Conservation (phyloP, 2,329 filamentous ascomycete species). For the Aspergillus pseudoviridinutans region DNA sequence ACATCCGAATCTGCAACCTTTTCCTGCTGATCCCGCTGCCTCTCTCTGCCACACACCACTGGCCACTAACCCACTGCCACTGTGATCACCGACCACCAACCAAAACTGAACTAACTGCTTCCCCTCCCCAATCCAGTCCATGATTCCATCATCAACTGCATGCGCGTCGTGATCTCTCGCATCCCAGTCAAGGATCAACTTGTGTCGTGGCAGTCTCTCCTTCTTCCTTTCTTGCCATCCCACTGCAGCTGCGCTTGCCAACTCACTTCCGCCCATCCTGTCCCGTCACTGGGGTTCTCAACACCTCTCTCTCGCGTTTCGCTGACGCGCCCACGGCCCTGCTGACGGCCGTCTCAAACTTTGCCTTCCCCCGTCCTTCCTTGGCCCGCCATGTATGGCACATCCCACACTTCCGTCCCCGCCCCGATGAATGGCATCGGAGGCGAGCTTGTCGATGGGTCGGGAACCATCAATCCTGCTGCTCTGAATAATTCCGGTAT, state of each 20-base stretch:
- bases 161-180: conserved; percentile 21
- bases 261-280: conserved; percentile 10
- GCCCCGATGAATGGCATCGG: conserved; percentile 64
- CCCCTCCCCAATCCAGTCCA: conserved; percentile 27
- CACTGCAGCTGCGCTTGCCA: conserved; percentile 12
- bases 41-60: conserved; percentile 5
- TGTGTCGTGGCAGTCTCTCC: conserved; percentile 17
- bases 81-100: background rate
- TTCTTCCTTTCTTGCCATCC: conserved; percentile 8
- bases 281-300: conserved; percentile 13
- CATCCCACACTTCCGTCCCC: conserved; percentile 49
- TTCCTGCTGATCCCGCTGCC: conserved; percentile 24
- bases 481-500: conserved; percentile 76
- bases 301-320: conserved; percentile 22
- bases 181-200: conserved; percentile 10
- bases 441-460: conserved; percentile 60
- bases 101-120: conserved; percentile 4
- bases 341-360: conserved; percentile 23
- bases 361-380: conserved; percentile 21
- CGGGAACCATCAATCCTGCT: conserved; percentile 87
- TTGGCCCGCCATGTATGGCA: conserved; percentile 45
- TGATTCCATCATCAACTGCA: conserved; percentile 19
- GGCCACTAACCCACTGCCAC: background rate
- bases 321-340: conserved; percentile 31
- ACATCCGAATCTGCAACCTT: background rate